phyloP scores from a whole-genome alignment of 441 rosid genomes.

The Macaranga tanarius region DNA sequence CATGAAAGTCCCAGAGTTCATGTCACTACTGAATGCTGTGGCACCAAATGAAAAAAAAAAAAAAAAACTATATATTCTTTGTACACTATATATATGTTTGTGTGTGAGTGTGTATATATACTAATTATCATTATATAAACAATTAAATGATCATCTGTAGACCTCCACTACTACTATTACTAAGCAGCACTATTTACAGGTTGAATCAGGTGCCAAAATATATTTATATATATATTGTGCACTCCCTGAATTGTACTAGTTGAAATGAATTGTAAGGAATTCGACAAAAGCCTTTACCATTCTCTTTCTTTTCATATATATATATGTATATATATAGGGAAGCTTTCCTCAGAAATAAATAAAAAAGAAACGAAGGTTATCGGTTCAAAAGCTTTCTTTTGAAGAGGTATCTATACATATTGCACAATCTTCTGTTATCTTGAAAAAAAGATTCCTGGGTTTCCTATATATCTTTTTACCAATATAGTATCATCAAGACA shows the following conservation, averaged over 20 bases:
- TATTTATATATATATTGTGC: too few species aligned
- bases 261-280: neutral
- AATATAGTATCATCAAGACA: neutral
- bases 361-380: constrained; percentile 24
- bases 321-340: neutral
- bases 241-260: neutral
- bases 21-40: too few species aligned
- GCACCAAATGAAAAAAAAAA: too few species aligned
- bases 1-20: too few species aligned
- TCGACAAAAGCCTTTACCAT: neutral
- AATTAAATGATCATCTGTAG: too few species aligned
- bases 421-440: constrained; percentile 34
- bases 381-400: constrained; percentile 31
- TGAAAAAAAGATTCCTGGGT: constrained; percentile 29
- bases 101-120: too few species aligned
- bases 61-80: too few species aligned
- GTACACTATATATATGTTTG: too few species aligned
- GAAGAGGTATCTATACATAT: constrained; percentile 18
- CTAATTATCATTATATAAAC: too few species aligned
- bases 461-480: constrained; percentile 8
- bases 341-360: neutral
- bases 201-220: too few species aligned
- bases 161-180: too few species aligned
- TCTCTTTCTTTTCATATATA: neutral
- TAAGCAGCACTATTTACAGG: too few species aligned